phyloP scores from a whole-genome alignment of 2,329 filamentous ascomycete species.

The Arthrobotrys sinensis region DNA sequence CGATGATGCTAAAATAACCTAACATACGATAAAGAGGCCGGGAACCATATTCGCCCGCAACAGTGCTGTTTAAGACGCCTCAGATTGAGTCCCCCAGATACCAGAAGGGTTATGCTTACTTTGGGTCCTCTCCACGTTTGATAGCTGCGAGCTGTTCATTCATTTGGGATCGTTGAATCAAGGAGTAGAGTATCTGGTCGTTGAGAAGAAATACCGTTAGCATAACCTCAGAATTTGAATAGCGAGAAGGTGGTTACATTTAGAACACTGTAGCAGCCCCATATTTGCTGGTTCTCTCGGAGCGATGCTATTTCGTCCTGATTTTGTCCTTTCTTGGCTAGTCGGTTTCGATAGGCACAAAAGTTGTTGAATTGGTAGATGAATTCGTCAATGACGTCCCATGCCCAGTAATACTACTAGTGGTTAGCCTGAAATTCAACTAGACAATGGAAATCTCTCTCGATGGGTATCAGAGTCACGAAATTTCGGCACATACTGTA shows the following conservation, averaged over 20 bases:
- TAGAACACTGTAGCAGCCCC: slow-evolving; percentile 99
- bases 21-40: slow-evolving; percentile 98
- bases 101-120: slow-evolving; percentile 65
- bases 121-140: slow-evolving; percentile 92
- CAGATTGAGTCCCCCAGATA: neutral
- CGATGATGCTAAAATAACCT: slow-evolving; percentile 99
- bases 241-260: slow-evolving; percentile 72
- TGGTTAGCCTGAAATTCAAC: slow-evolving; percentile 3
- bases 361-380: slow-evolving; percentile 99
- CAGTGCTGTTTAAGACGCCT: slow-evolving; percentile 69
- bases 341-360: slow-evolving; percentile 93
- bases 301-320: slow-evolving; percentile 93
- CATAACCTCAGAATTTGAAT: neutral
- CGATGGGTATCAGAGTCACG: neutral
- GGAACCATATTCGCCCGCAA: slow-evolving; percentile 94
- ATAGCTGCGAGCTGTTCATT: slow-evolving; percentile 95
- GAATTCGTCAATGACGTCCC: slow-evolving; percentile 99
- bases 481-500: slow-evolving; percentile 77
- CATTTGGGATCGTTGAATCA: slow-evolving; percentile 98
- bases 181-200: slow-evolving; percentile 83
- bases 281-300: slow-evolving; percentile 97
- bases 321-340: slow-evolving; percentile 84
- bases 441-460: neutral
- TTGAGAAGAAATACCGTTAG: neutral
- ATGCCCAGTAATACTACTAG: slow-evolving; percentile 94